Evolutionary conservation across 169 alveolate genomes (phyloP).

Genomic region (Plasmodium falciparum): DNA sequence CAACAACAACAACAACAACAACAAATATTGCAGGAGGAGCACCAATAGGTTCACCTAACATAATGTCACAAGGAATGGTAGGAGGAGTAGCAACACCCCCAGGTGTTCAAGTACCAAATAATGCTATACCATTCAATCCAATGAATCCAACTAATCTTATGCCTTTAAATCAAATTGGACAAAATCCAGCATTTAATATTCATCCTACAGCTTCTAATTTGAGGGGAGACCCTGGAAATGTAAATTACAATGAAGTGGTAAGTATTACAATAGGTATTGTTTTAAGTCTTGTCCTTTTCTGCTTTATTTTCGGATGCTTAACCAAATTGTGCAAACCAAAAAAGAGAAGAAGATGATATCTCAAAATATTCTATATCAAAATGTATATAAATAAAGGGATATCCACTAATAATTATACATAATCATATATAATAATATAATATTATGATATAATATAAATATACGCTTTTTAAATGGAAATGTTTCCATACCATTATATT

Average conservation of each 20-base stretch:
- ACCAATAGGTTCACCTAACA: background rate
- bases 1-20: conserved; percentile 9
- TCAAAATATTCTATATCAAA: background rate
- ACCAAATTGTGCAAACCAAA: conserved; percentile 46
- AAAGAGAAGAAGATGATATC: conserved; percentile 29
- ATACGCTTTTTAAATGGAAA: conserved; percentile 3
- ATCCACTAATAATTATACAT: background rate
- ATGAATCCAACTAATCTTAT: conserved; percentile 22
- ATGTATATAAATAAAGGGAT: background rate
- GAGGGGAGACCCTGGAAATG: conserved; percentile 66
- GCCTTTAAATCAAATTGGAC: conserved; percentile 43
- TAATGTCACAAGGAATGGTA: background rate
- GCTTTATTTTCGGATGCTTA: conserved; percentile 54
- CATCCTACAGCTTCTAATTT: conserved; percentile 61
- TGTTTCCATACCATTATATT: background rate
- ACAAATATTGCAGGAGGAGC: background rate
- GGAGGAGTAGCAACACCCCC: conserved; percentile 5
- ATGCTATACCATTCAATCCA: conserved; percentile 8
- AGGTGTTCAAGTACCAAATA: background rate
- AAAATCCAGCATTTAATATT: conserved; percentile 63
- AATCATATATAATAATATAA: background rate
- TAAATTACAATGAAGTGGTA: conserved; percentile 43
- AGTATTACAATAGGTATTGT: conserved; percentile 53
- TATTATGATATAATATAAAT: background rate
- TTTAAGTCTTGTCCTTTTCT: conserved; percentile 52